Conservation (phyloP, 1,284 basidiomycete species). For the Cystobasidium sp. region DNA sequence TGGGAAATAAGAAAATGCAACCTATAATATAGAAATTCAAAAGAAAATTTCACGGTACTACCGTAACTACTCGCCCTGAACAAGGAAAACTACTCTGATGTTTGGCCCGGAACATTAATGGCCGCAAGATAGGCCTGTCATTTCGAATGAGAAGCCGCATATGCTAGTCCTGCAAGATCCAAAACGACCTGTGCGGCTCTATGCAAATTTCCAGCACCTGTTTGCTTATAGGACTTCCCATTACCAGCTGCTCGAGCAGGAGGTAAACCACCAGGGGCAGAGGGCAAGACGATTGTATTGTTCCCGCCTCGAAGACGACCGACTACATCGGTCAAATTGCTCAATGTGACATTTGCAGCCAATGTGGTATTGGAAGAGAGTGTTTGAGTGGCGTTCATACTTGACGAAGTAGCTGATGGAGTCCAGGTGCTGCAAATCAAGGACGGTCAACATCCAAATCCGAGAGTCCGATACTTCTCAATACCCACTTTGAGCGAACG, state of each 20-base stretch:
- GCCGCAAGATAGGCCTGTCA: neutral
- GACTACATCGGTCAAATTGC: neutral
- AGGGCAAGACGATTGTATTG: neutral
- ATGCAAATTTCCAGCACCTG: conserved; percentile 17
- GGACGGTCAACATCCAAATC: neutral
- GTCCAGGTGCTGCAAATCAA: conserved; percentile 1
- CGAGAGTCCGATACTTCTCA: neutral
- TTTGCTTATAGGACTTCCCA: neutral
- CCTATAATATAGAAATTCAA: too few relatives aligned
- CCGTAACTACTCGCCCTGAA: too few relatives aligned
- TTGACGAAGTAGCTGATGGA: neutral
- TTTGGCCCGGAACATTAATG: too few relatives aligned
- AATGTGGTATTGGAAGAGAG: neutral
- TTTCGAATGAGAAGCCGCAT: neutral
- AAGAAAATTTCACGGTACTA: too few relatives aligned
- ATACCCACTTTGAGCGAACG: neutral
- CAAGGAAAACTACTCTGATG: too few relatives aligned
- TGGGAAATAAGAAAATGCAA: too few relatives aligned
- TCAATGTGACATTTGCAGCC: neutral
- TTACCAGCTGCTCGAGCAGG: neutral
- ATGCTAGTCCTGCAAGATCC: conserved; percentile 18
- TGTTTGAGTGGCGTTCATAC: conserved; percentile 5
- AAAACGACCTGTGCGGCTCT: conserved; percentile 31
- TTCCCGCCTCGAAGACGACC: neutral
- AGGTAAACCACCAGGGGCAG: neutral